These are phyloP conservation scores for Coix lacrymajobi DNA, from an alignment of 176 grass and related monocot species.

Conservation along the genomic window DNA sequence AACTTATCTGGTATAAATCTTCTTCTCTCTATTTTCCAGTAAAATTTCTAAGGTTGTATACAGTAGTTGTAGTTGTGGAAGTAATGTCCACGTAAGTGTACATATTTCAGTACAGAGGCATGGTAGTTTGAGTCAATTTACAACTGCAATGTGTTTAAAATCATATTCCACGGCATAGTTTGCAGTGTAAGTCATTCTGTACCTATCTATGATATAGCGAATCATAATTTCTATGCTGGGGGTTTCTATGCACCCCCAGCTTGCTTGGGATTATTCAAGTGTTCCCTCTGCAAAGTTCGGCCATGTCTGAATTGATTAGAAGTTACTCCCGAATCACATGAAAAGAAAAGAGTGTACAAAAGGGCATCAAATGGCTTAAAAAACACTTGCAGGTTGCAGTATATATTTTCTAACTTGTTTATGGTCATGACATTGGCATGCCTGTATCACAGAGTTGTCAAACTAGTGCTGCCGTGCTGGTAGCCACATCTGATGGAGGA, in stretches of 20 bases:
- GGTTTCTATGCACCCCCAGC: neutral
- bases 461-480: neutral
- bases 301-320: neutral
- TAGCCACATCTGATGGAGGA: neutral
- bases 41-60: neutral
- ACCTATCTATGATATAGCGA: neutral
- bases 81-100: neutral
- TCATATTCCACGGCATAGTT: neutral
- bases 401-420: neutral
- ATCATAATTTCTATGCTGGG: neutral
- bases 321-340: neutral
- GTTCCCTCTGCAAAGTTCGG: neutral
- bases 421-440: neutral
- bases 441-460: neutral
- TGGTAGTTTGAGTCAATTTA: neutral
- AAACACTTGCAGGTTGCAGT: neutral
- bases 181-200: neutral
- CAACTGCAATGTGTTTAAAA: neutral
- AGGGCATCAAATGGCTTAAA: neutral
- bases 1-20: neutral
- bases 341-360: neutral
- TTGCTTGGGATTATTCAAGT: neutral
- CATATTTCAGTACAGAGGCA: neutral
- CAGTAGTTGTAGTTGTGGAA: neutral
- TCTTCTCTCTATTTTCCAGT: neutral